phyloP scores from a whole-genome alignment of 768 basidiomycete species.

The Sistotremastrum niveocremeum region DNA sequence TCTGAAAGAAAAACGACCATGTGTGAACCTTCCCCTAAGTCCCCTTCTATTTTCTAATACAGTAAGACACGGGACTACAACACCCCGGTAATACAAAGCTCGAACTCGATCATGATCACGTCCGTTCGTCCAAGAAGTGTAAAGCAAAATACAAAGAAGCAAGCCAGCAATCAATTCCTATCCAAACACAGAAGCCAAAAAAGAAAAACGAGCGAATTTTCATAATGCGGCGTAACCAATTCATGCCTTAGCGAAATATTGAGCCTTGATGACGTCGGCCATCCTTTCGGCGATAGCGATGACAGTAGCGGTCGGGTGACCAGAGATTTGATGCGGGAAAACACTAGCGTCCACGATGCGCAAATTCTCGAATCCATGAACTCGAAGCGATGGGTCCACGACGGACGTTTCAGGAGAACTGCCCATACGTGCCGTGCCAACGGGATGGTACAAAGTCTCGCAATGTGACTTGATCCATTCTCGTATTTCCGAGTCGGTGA shows the following conservation, averaged over 20 bases:
- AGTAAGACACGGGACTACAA: too few relatives aligned
- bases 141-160: too few relatives aligned
- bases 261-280: slow-evolving; percentile 9
- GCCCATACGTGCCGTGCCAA: slow-evolving; percentile 25
- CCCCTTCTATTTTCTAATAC: too few relatives aligned
- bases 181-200: too few relatives aligned
- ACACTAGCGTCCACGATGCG: slow-evolving; percentile 34
- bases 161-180: too few relatives aligned
- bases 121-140: too few relatives aligned
- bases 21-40: too few relatives aligned
- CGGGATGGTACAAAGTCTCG: slow-evolving; percentile 32
- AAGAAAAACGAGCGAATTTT: too few relatives aligned
- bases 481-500: slow-evolving; percentile 22
- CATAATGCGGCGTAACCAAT: too few relatives aligned
- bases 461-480: slow-evolving; percentile 19
- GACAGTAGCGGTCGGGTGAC: slow-evolving; percentile 24
- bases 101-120: too few relatives aligned
- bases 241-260: background rate
- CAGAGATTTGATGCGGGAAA: slow-evolving; percentile 28
- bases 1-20: too few relatives aligned
- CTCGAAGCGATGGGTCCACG: slow-evolving; percentile 27
- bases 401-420: slow-evolving; percentile 23
- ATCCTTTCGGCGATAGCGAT: slow-evolving; percentile 11
- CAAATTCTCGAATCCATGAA: slow-evolving; percentile 29
- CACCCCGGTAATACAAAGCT: too few relatives aligned